phyloP scores from a whole-genome alignment of 2,329 filamentous ascomycete genomes.

The Fusarium scirpi region DNA sequence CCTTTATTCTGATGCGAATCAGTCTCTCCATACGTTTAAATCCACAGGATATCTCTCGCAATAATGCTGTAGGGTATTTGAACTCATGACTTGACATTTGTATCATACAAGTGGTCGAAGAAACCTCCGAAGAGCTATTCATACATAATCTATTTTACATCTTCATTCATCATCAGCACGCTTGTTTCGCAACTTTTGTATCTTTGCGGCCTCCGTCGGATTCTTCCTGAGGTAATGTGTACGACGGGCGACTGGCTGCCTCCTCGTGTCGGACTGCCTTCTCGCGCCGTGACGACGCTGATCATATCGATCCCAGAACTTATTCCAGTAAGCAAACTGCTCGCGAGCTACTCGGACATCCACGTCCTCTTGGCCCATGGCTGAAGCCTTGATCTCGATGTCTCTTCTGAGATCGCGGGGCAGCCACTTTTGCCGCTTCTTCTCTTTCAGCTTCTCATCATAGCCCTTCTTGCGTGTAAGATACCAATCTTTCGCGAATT shows the following conservation, averaged over 20 bases:
- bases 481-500: constrained; percentile 41
- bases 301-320: constrained; percentile 46
- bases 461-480: constrained; percentile 29
- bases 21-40: background rate
- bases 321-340: constrained; percentile 41
- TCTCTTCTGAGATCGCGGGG: background rate
- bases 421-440: background rate
- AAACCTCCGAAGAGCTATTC: constrained; percentile 21
- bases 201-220: background rate
- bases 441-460: background rate
- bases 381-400: constrained; percentile 12
- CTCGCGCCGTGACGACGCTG: constrained; percentile 27
- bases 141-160: constrained; percentile 29
- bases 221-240: background rate
- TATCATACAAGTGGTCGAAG: constrained; percentile 24
- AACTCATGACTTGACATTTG: constrained; percentile 2
- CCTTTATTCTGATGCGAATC: background rate
- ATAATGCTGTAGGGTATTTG: background rate
- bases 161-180: constrained; percentile 17
- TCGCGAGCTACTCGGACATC: constrained; percentile 35
- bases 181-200: background rate
- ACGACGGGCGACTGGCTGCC: background rate
- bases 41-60: background rate
- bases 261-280: background rate
- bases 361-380: constrained; percentile 11